A percentile compares a stretch with the other conserved stretches of the same genome.
Evolutionary conservation across 2,329 filamentous ascomycete species (phyloP).

Genomic region (Xylariaceae sp.): DNA sequence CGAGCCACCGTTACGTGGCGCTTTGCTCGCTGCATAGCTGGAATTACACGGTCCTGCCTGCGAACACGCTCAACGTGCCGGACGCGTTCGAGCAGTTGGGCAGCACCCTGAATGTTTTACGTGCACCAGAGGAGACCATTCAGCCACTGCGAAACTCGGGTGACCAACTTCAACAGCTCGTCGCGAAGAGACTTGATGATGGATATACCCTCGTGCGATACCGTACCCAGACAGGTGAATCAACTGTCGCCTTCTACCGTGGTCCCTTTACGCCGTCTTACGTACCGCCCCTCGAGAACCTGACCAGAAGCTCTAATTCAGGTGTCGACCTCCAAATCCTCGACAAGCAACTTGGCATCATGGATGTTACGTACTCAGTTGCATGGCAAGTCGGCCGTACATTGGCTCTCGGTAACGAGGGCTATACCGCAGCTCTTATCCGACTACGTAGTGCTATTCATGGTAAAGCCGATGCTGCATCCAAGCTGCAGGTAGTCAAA

Average conservation of each 20-base stretch:
- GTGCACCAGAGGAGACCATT: constrained; percentile 7
- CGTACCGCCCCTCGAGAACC: constrained; percentile 11
- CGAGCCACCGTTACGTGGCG: constrained; percentile 25
- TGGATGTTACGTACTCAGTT: constrained; percentile 42
- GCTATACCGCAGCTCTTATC: constrained; percentile 12
- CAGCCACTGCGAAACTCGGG: not conserved
- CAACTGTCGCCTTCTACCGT: constrained; percentile 35
- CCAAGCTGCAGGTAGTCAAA: not conserved
- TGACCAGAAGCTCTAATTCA: constrained; percentile 31
- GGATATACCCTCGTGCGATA: constrained; percentile 40
- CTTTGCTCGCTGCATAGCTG: constrained; percentile 40
- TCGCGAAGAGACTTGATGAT: constrained; percentile 28
- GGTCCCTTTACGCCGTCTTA: constrained; percentile 33
- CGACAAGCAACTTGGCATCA: constrained; percentile 37
- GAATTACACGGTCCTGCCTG: constrained; percentile 38
- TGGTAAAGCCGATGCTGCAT: not conserved
- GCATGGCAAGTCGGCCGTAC: constrained; percentile 43
- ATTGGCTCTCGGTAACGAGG: constrained; percentile 36
- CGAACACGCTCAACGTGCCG: constrained; percentile 33
- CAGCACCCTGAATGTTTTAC: constrained; percentile 17
- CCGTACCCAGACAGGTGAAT: constrained; percentile 39
- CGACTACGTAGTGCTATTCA: constrained; percentile 25
- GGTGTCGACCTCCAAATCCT: constrained; percentile 39
- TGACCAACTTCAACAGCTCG: not conserved
- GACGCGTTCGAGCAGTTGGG: constrained; percentile 33